Evolutionary conservation across 2,329 filamentous ascomycete genomes (phyloP).

Genomic region (Lasiodiplodia gonubiensis): DNA sequence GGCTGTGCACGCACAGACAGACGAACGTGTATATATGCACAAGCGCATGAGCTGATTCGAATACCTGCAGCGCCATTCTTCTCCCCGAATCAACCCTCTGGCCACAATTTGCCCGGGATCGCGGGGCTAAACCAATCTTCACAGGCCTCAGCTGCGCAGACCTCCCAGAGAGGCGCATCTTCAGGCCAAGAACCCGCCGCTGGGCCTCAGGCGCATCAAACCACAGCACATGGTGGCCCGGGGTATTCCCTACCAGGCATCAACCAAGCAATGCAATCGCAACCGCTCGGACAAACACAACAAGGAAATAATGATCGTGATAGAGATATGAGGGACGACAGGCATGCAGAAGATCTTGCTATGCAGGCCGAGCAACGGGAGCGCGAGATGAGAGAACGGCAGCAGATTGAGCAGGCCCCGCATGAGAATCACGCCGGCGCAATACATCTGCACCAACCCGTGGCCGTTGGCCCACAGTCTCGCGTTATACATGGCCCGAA

Average conservation of each 20-base stretch:
- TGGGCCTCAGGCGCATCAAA: conserved; percentile 40
- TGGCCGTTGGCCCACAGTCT: conserved; percentile 74
- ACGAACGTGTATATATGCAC: not conserved
- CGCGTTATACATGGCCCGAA: conserved; percentile 89
- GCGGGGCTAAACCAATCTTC: conserved; percentile 52
- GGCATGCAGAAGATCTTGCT: conserved; percentile 45
- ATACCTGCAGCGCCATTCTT: conserved; percentile 44
- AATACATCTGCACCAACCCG: conserved; percentile 91
- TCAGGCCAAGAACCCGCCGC: conserved; percentile 42
- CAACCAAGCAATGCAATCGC: conserved; percentile 50
- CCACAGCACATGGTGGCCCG: conserved; percentile 45
- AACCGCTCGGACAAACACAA: conserved; percentile 43
- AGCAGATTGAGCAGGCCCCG: conserved; percentile 70
- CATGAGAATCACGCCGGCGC: conserved; percentile 89
- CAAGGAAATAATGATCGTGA: conserved; percentile 50
- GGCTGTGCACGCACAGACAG: not conserved
- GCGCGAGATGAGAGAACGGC: conserved; percentile 68
- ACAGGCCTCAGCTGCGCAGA: conserved; percentile 48
- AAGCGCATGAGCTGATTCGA: not conserved
- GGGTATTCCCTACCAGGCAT: conserved; percentile 53
- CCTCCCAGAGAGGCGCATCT: conserved; percentile 43
- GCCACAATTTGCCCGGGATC: conserved; percentile 53
- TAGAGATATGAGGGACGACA: conserved; percentile 57
- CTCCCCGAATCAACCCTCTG: conserved; percentile 46
- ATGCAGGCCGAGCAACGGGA: conserved; percentile 57